A percentile compares a stretch with the other conserved stretches of the same genome.
These are phyloP conservation scores for Dioscorea dumetorum DNA, from an alignment of 106 monocot genomes.

Conservation along the genomic window DNA sequence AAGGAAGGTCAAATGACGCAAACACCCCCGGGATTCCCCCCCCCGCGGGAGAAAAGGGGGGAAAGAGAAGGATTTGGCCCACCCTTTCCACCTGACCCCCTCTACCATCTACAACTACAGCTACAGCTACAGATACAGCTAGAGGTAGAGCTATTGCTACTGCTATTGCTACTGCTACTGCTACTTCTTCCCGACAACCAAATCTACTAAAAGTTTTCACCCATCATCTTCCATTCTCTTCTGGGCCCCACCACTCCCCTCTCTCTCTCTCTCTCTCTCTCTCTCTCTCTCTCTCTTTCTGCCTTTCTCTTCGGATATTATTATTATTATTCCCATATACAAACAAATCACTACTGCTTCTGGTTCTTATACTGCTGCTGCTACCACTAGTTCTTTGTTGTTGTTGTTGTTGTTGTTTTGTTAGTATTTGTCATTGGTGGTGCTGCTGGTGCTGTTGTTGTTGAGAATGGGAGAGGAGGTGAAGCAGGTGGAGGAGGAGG, in stretches of 20 bases:
- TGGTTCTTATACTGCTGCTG: too few relatives aligned
- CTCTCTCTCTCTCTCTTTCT: not conserved
- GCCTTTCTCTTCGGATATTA: not conserved
- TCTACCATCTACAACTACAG: too few relatives aligned
- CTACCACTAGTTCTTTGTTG: not conserved
- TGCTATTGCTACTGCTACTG: too few relatives aligned
- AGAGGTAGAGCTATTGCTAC: too few relatives aligned
- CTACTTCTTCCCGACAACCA: not conserved
- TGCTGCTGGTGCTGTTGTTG: not conserved
- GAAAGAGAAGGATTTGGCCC: not conserved
- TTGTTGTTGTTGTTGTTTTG: not conserved
- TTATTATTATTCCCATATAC: not conserved
- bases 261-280: not conserved
- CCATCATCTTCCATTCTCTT: not conserved
- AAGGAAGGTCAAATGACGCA: not conserved
- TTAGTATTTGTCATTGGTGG: not conserved
- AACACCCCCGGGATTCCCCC: not conserved
- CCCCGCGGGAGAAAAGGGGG: not conserved
- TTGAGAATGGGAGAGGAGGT: not conserved
- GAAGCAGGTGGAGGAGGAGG: slow-evolving; percentile 4
- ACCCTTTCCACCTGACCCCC: too few relatives aligned
- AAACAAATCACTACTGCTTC: not conserved
- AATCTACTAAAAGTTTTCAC: not conserved
- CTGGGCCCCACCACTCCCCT: not conserved
- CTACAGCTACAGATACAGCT: too few relatives aligned